phyloP scores from a whole-genome alignment of 768 basidiomycete genomes.

The Suillus tomentosus region DNA sequence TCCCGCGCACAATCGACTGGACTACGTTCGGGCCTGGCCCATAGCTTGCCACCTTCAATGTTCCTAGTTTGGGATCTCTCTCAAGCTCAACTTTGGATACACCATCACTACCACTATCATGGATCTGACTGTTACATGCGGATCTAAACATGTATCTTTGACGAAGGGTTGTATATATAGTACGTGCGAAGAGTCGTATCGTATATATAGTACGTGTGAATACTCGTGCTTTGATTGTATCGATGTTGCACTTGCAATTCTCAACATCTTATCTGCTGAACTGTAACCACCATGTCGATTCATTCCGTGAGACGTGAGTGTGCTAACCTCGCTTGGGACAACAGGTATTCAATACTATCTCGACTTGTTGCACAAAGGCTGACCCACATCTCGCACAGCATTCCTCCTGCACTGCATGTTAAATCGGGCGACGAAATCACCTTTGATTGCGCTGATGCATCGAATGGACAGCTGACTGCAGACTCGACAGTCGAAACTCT shows the following conservation, averaged over 20 bases:
- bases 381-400: constrained; percentile 33
- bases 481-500: constrained; percentile 41
- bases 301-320: constrained; percentile 56
- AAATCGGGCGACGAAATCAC: constrained; percentile 55
- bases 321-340: constrained; percentile 60
- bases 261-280: background rate
- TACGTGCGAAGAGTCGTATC: constrained; percentile 2
- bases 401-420: constrained; percentile 50
- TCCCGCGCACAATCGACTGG: constrained; percentile 39
- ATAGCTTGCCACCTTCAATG: background rate
- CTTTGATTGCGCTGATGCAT: constrained; percentile 65
- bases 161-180: background rate
- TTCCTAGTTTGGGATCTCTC: background rate
- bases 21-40: constrained; percentile 22
- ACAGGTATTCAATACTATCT: constrained; percentile 42
- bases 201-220: constrained; percentile 8
- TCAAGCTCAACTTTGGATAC: background rate
- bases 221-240: background rate
- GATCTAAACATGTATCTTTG: constrained; percentile 1
- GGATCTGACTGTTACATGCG: background rate
- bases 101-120: background rate
- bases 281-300: constrained; percentile 42
- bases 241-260: background rate
- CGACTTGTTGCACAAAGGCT: background rate
- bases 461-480: constrained; percentile 58